These are phyloP conservation scores for Apiotrichum sp. DNA, from an alignment of 1,284 basidiomycete species.

Conservation along the genomic window DNA sequence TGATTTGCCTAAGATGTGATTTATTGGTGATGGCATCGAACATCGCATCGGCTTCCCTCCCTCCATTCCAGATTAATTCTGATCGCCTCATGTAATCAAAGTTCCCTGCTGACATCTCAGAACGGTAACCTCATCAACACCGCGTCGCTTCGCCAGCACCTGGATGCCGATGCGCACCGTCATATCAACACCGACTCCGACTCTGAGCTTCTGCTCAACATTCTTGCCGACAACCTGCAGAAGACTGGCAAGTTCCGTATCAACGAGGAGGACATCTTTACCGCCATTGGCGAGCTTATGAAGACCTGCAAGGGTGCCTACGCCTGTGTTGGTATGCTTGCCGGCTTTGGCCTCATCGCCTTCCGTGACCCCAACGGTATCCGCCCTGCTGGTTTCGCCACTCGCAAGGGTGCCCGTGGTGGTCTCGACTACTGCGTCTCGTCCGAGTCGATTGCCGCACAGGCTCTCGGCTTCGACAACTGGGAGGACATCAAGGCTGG, in stretches of 20 bases:
- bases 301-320: constrained; percentile 84
- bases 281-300: constrained; percentile 86
- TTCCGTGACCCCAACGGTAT: constrained; percentile 99
- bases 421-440: constrained; percentile 85
- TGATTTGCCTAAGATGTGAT: no score
- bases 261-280: constrained; percentile 99
- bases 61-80: no score
- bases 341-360: constrained; percentile 96
- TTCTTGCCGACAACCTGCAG: constrained; percentile 95
- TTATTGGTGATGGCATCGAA: no score
- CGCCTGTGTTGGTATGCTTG: constrained; percentile 95
- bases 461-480: constrained; percentile 80
- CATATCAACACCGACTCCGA: constrained; percentile 99
- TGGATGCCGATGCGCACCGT: constrained; percentile 93
- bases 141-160: constrained; percentile 71
- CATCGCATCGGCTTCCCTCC: no score
- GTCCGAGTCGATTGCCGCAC: constrained; percentile 93
- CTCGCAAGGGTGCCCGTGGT: constrained; percentile 49
- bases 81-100: no score
- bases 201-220: constrained; percentile 94
- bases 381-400: constrained; percentile 79
- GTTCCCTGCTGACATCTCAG: constrained; percentile 47
- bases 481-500: constrained; percentile 95
- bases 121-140: constrained; percentile 99
- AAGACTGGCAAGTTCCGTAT: constrained; percentile 97